Base-by-base conservation (phyloP, 305 asterid species). In the Plantago lanceolata region DNA sequence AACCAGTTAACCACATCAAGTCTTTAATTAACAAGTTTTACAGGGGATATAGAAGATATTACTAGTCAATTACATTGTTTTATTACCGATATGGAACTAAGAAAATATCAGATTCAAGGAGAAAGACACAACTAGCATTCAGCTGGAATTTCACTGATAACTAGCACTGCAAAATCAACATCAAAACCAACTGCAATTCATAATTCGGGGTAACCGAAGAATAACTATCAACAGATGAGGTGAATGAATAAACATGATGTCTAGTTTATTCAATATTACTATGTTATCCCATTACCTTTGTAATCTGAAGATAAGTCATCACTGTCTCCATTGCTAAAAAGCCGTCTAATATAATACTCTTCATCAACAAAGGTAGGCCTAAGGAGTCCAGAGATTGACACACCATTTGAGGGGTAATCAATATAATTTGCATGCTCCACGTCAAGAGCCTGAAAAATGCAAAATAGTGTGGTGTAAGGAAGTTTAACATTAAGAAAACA, bases 381-480 rank as follows among this genome's bases (percentile, higher is more conserved):
- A 71, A 88, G 84, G 75, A 71, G 68, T 61, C 96, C 96, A 81
- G 75, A 79, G 55, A 88, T 57, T 47, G 86, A 86, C 75, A 88
- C 93, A 49, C 94, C 85, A 68, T 88, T 85, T 55, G 87, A 77
- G 16, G 94, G 94, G 59, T 65, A 71, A 71, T 85, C 87, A 87
- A 88, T 83, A 76, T 66, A 44, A 76, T 76, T 82, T 65, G 79
- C 59, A 79, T 81, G 80, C 59, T 82, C 82, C 64, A 72, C 81
- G 59, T 71, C 61, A 67, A 80, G 61, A 66, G 85, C 94, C 96
- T 88, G 73, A 14, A 69, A 60, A 53, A 67, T 50, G 55, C 65
- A 55, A 58, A 37, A 47, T 53, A 33, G 26, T 43, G 19, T 43
- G 66, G 26, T 47, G 43, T 63, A 63, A 33, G 55, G 59, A 59